Conservation (phyloP, 371 early-diverging fungal species). For the Syncephalastrum racemosum region DNA sequence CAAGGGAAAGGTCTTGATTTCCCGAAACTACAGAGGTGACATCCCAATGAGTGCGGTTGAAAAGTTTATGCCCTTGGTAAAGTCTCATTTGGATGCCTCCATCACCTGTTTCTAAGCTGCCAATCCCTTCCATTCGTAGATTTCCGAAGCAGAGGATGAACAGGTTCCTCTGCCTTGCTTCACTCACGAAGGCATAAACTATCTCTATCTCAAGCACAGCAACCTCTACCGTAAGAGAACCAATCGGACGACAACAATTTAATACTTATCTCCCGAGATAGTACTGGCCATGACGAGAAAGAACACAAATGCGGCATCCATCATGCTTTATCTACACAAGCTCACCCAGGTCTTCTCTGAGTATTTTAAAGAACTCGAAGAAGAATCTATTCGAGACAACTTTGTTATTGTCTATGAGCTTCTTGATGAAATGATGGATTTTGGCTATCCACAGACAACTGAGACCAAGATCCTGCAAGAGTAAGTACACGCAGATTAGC, state of each 20-base stretch:
- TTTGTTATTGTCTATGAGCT: constrained; percentile 95
- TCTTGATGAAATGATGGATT: constrained; percentile 99
- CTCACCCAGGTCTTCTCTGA: constrained; percentile 92
- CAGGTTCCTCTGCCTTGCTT: constrained; percentile 88
- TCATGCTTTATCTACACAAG: constrained; percentile 92
- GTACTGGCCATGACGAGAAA: constrained; percentile 95
- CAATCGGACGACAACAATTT: neutral
- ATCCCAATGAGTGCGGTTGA: constrained; percentile 94
- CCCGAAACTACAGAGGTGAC: constrained; percentile 82
- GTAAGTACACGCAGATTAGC: constrained; percentile 33
- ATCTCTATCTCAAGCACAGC: constrained; percentile 92
- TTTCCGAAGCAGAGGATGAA: constrained; percentile 91
- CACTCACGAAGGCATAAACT: constrained; percentile 93
- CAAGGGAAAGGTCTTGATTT: constrained; percentile 95
- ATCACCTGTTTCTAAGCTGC: neutral
- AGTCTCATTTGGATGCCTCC: neutral
- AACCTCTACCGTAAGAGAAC: constrained; percentile 85
- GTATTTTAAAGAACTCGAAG: constrained; percentile 98
- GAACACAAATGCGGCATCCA: constrained; percentile 95
- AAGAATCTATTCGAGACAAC: constrained; percentile 95
- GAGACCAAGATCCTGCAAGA: constrained; percentile 97
- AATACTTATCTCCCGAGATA: constrained; percentile 22
- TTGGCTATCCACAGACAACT: constrained; percentile 98
- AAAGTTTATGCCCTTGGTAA: constrained; percentile 94
- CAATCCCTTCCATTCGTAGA: constrained; percentile 10